A percentile compares a stretch with the other conserved stretches of the same genome.
phyloP scores from a whole-genome alignment of 441 rosid genomes.

The Croton laevigatus region DNA sequence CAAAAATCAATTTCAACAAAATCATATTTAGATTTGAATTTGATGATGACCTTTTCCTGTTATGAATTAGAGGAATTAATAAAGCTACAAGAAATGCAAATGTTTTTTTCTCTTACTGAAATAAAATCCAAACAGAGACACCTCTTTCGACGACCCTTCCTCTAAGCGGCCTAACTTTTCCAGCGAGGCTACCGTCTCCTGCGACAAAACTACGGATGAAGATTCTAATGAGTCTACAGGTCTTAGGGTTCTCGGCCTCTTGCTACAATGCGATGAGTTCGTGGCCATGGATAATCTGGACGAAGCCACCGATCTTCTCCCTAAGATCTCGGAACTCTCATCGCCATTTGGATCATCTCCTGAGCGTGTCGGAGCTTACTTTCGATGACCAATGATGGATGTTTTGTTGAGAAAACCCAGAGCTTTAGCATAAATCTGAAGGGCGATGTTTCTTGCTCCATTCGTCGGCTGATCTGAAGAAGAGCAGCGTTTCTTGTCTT shows the following conservation, averaged over 20 bases:
- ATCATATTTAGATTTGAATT: too few relatives aligned
- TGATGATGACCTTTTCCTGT: too few relatives aligned
- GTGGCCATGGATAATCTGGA: constrained; percentile 69
- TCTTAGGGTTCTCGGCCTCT: constrained; percentile 59
- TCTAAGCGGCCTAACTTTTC: constrained; percentile 27
- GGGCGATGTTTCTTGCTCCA: too few relatives aligned
- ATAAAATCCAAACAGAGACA: constrained; percentile 58
- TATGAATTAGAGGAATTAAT: too few relatives aligned
- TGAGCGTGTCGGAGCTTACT: constrained; percentile 85
- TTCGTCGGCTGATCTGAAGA: too few relatives aligned
- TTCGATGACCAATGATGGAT: too few relatives aligned
- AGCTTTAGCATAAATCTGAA: too few relatives aligned
- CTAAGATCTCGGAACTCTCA: constrained; percentile 67
- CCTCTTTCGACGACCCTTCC: constrained; percentile 26
- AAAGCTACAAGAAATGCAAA: too few relatives aligned
- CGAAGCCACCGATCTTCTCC: constrained; percentile 62
- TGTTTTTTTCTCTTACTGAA: too few relatives aligned
- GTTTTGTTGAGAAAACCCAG: too few relatives aligned
- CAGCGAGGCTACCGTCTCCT: constrained; percentile 13
- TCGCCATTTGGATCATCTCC: constrained; percentile 86
- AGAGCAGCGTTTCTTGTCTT: too few relatives aligned
- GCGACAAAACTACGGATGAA: constrained; percentile 26
- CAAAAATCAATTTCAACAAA: too few relatives aligned
- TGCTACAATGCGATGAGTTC: constrained; percentile 84
- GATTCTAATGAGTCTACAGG: constrained; percentile 43